Evolutionary conservation across 2,329 filamentous ascomycete species (phyloP).

Genomic region (Fusarium brachygibbosum): DNA sequence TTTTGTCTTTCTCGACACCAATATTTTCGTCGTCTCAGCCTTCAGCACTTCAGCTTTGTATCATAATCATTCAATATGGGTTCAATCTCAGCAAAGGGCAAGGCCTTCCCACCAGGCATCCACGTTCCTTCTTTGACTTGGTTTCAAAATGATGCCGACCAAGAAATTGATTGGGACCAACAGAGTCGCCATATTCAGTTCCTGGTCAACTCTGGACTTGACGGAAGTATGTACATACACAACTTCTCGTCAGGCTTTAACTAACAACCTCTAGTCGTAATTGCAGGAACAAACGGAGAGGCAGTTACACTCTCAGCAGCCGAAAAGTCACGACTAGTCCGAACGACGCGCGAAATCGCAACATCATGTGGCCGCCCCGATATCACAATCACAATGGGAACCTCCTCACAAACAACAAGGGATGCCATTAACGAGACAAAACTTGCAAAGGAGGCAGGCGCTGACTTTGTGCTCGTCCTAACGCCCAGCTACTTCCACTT

Average conservation of each 20-base stretch:
- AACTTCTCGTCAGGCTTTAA: background rate
- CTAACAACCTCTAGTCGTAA: slow-evolving; percentile 63
- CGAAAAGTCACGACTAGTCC: slow-evolving; percentile 73
- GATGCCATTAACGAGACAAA: slow-evolving; percentile 75
- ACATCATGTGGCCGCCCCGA: slow-evolving; percentile 67
- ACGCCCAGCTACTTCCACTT: slow-evolving; percentile 80
- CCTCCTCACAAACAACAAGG: slow-evolving; percentile 74
- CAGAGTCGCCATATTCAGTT: slow-evolving; percentile 68
- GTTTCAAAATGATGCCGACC: slow-evolving; percentile 62
- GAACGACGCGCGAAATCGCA: slow-evolving; percentile 71
- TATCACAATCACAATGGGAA: slow-evolving; percentile 76
- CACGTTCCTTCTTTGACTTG: slow-evolving; percentile 70
- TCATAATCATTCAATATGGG: slow-evolving; percentile 43
- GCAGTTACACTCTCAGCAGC: slow-evolving; percentile 75
- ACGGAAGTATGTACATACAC: slow-evolving; percentile 56
- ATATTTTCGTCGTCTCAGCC: background rate
- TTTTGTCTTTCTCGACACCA: background rate
- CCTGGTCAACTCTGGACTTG: slow-evolving; percentile 65
- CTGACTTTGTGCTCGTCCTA: slow-evolving; percentile 76
- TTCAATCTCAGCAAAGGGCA: slow-evolving; percentile 47
- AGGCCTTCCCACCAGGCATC: slow-evolving; percentile 63
- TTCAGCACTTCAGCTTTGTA: background rate
- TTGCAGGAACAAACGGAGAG: slow-evolving; percentile 81
- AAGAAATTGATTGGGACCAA: slow-evolving; percentile 69
- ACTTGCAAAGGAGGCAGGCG: slow-evolving; percentile 72